These are phyloP conservation scores for Aspergillus brasiliensis DNA, from an alignment of 2,329 filamentous ascomycete genomes.

Conservation along the genomic window DNA sequence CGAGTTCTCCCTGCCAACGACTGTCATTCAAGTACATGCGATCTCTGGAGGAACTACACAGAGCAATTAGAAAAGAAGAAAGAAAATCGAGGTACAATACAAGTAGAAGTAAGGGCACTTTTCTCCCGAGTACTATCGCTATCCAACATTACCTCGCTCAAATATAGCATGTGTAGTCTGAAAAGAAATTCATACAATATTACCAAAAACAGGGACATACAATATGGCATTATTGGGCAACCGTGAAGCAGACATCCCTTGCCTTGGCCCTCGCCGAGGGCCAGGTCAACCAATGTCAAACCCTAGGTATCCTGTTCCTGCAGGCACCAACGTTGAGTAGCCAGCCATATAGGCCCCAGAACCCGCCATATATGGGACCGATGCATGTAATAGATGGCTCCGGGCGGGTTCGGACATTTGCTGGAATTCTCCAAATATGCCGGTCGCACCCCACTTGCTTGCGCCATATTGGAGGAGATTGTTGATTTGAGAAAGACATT, in stretches of 20 bases:
- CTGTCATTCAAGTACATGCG: no score
- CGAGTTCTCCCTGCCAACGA: not conserved
- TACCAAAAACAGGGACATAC: not conserved
- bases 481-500: constrained; percentile 34
- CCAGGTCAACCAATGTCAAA: constrained; percentile 16
- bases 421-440: constrained; percentile 36
- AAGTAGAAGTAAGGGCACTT: not conserved
- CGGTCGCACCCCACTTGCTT: constrained; percentile 37
- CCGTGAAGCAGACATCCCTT: not conserved
- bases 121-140: not conserved
- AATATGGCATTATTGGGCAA: not conserved
- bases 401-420: constrained; percentile 30
- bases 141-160: not conserved
- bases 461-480: constrained; percentile 37
- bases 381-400: constrained; percentile 27
- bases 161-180: not conserved
- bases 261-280: not conserved
- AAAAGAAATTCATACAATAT: not conserved
- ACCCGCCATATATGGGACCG: constrained; percentile 23
- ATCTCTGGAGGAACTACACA: not conserved
- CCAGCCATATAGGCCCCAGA: constrained; percentile 19
- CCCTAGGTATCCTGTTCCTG: constrained; percentile 15
- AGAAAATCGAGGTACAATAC: not conserved
- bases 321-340: constrained; percentile 11
- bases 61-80: not conserved